phyloP scores from a whole-genome alignment of 257 asterid species.

The Solanum pennellii region DNA sequence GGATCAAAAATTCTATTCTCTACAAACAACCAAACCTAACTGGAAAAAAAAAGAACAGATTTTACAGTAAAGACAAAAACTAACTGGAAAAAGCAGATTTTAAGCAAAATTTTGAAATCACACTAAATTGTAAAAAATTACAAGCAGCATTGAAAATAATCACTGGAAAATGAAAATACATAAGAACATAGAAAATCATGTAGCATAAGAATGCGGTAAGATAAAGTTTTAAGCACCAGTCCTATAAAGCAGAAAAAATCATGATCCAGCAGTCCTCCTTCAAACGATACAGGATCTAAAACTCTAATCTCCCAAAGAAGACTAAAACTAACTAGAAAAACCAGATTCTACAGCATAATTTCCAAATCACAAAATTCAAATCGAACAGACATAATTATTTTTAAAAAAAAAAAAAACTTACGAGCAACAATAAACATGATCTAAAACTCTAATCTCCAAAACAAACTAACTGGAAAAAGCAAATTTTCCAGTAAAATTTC shows the following conservation, averaged over 20 bases:
- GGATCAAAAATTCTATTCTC: neutral
- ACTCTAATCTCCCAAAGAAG: neutral
- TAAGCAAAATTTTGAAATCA: neutral
- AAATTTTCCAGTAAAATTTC: neutral
- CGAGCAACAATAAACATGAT: neutral
- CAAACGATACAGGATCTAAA: neutral
- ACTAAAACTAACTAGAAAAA: neutral
- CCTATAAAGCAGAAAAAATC: neutral
- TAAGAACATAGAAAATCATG: neutral
- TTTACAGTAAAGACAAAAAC: neutral
- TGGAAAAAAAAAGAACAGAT: neutral
- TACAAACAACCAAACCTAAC: neutral
- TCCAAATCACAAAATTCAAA: neutral
- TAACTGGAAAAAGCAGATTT: neutral
- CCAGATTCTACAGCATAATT: neutral
- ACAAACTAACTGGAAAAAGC: neutral
- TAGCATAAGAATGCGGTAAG: neutral
- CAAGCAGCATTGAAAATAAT: neutral
- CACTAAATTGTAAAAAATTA: neutral
- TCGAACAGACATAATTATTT: neutral
- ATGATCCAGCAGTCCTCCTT: neutral
- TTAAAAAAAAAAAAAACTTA: neutral
- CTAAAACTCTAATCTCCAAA: neutral
- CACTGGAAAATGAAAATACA: neutral
- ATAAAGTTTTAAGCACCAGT: neutral